phyloP scores from a whole-genome alignment of 257 asterid genomes.

The Coffea canephora region DNA sequence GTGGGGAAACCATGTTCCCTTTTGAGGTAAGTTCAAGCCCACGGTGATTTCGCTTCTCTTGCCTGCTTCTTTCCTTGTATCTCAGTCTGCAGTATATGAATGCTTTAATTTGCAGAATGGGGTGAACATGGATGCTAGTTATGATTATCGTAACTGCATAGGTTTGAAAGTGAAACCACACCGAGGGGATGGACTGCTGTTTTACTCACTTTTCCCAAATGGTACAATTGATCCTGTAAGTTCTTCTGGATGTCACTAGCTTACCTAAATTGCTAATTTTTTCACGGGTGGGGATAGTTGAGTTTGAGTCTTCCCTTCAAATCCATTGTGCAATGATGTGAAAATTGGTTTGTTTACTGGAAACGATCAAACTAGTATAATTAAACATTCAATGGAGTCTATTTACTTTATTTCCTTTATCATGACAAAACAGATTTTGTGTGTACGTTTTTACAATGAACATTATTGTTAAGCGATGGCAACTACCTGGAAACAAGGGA shows the following conservation, averaged over 20 bases:
- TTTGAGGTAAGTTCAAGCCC: constrained; percentile 54
- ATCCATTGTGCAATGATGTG: not conserved
- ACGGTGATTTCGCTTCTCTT: not conserved
- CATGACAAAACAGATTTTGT: not conserved
- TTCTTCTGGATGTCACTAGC: not conserved
- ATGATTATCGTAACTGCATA: constrained; percentile 58
- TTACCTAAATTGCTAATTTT: not conserved
- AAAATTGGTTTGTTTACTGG: not conserved
- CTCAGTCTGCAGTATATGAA: not conserved
- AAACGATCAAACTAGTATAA: not conserved
- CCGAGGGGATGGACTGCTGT: constrained; percentile 89
- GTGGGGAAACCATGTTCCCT: constrained; percentile 98
- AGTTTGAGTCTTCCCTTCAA: not conserved
- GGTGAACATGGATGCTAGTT: constrained; percentile 60
- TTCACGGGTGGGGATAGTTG: not conserved
- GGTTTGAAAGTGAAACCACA: constrained; percentile 92
- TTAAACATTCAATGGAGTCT: not conserved
- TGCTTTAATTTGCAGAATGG: constrained; percentile 54
- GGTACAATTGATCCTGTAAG: constrained; percentile 91
- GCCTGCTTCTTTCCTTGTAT: not conserved
- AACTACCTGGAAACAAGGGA: not conserved
- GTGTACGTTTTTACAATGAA: not conserved
- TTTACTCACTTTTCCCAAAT: constrained; percentile 75
- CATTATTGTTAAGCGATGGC: not conserved
- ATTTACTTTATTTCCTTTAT: not conserved